Percentiles rank a stretch among this genome's conserved stretches.
Conservation (phyloP, 2,329 filamentous ascomycete species). For the Aspergillus thermomutatus region DNA sequence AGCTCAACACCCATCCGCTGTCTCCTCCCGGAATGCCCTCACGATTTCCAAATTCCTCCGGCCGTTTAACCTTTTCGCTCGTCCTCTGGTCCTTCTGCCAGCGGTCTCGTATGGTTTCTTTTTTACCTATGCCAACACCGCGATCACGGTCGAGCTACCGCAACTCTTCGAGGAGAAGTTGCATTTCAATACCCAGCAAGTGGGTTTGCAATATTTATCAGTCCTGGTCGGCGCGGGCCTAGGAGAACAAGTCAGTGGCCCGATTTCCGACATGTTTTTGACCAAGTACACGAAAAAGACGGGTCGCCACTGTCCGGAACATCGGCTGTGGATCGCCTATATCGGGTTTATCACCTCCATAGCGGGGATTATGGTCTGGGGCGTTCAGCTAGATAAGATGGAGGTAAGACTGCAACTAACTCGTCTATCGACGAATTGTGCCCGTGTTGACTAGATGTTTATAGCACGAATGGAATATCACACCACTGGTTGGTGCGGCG, state of each 20-base stretch:
- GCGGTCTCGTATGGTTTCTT: slow-evolving; percentile 55
- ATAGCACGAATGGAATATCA: slow-evolving; percentile 49
- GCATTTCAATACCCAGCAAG: slow-evolving; percentile 54
- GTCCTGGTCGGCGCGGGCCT: slow-evolving; percentile 57
- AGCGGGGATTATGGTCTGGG: slow-evolving; percentile 51
- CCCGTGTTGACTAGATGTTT: too few relatives aligned
- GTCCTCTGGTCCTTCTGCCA: slow-evolving; percentile 50
- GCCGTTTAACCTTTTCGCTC: slow-evolving; percentile 47
- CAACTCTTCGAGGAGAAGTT: slow-evolving; percentile 57
- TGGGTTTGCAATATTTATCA: slow-evolving; percentile 58
- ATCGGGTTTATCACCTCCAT: slow-evolving; percentile 51
- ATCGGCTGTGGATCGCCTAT: slow-evolving; percentile 57
- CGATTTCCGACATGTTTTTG: slow-evolving; percentile 57
- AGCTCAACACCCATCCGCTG: slow-evolving; percentile 9
- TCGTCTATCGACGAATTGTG: too few relatives aligned
- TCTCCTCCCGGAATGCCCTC: too few relatives aligned
- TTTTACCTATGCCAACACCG: slow-evolving; percentile 53
- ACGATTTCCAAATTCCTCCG: slow-evolving; percentile 47
- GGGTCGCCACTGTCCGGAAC: slow-evolving; percentile 43
- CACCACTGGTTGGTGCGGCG: slow-evolving; percentile 54
- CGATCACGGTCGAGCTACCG: slow-evolving; percentile 58
- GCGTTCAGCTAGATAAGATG: too few relatives aligned
- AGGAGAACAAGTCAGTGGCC: slow-evolving; percentile 58
- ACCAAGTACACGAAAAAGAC: slow-evolving; percentile 16
- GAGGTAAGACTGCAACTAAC: too few relatives aligned